phyloP scores from a whole-genome alignment of 176 grass and related monocot genomes.

The Lolium rigidum region DNA sequence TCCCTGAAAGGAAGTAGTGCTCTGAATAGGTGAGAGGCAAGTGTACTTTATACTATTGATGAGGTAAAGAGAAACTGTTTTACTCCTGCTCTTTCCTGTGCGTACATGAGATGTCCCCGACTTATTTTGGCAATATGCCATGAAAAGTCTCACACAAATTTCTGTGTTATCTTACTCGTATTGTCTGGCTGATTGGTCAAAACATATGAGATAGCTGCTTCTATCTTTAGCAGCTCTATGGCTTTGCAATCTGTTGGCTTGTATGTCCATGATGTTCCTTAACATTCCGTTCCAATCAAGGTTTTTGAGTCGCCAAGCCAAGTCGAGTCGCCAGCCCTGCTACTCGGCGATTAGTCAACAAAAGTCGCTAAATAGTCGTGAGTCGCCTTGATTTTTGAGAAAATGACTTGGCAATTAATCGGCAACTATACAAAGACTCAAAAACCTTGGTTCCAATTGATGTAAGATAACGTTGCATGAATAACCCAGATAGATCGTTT shows the following conservation, averaged over 20 bases:
- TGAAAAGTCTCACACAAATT: neutral
- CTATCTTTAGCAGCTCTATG: neutral
- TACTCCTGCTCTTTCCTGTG: neutral
- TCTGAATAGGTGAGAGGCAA: conserved; percentile 62
- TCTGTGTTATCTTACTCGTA: neutral
- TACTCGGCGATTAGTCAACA: too few relatives aligned
- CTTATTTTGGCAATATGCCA: neutral
- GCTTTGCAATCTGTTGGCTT: neutral
- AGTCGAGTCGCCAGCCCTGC: too few relatives aligned
- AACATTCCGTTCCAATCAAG: neutral
- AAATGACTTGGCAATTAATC: too few relatives aligned
- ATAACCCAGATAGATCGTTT: neutral
- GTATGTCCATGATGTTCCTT: neutral
- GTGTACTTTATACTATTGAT: neutral
- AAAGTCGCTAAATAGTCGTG: too few relatives aligned
- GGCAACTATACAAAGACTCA: too few relatives aligned
- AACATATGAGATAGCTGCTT: conserved; percentile 10
- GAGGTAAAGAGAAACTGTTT: neutral
- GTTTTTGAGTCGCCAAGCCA: too few relatives aligned
- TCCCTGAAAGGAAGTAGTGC: conserved; percentile 75
- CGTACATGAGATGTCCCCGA: neutral
- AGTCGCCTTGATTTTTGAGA: too few relatives aligned
- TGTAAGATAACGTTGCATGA: conserved; percentile 2
- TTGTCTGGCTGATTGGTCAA: neutral
- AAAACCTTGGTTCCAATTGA: neutral